Evolutionary conservation across 2,329 filamentous ascomycete genomes (phyloP).

Genomic region (Amylocarpus encephaloides): DNA sequence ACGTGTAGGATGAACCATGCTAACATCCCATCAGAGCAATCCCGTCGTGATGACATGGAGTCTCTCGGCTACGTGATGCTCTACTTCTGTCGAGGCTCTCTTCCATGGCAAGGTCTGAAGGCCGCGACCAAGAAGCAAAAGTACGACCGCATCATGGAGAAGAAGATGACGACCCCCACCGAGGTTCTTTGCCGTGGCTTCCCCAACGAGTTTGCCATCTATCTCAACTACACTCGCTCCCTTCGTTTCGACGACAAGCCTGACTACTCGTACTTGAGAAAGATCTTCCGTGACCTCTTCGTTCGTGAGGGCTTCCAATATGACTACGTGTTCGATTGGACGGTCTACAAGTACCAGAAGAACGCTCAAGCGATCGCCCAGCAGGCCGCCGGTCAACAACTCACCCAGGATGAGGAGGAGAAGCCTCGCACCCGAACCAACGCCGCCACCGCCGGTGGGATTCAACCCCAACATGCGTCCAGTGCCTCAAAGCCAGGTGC

Average conservation of each 20-base stretch:
- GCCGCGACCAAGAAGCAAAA: constrained; percentile 99
- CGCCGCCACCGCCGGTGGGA: constrained; percentile 57
- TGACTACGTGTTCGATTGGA: constrained; percentile 99
- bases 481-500: constrained; percentile 64
- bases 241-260: constrained; percentile 99
- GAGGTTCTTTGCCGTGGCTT: constrained; percentile 98
- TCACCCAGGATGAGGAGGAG: constrained; percentile 66
- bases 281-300: constrained; percentile 99
- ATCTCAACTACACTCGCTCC: constrained; percentile 97
- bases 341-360: constrained; percentile 99
- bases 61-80: constrained; percentile 99
- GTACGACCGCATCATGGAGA: constrained; percentile 99
- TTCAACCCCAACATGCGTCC: constrained; percentile 43
- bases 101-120: constrained; percentile 98
- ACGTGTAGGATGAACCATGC: constrained; percentile 1
- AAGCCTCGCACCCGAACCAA: constrained; percentile 64
- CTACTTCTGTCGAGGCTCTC: constrained; percentile 98
- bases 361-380: constrained; percentile 92
- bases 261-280: constrained; percentile 98
- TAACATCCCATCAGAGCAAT: constrained; percentile 66
- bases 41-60: constrained; percentile 98
- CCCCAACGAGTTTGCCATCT: constrained; percentile 99
- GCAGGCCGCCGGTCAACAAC: constrained; percentile 61
- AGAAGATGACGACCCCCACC: constrained; percentile 99
- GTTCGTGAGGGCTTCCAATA: constrained; percentile 99